phyloP scores from a whole-genome alignment of 768 basidiomycete species.

The Pleurotus eryngii region DNA sequence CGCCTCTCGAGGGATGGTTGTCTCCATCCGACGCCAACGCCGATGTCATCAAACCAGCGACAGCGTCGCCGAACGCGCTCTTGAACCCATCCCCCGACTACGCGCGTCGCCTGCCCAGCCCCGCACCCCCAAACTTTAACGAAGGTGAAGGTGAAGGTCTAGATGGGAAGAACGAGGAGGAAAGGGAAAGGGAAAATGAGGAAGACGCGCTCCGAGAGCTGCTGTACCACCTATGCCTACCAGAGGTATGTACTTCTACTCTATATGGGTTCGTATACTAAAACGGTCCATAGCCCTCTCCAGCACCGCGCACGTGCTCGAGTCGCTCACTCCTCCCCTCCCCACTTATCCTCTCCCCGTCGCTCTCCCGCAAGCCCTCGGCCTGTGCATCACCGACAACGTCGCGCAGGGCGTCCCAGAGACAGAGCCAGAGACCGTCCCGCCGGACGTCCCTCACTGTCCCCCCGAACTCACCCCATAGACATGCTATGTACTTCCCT shows the following conservation, averaged over 20 bases:
- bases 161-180: too few relatives aligned
- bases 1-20: neutral
- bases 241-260: neutral
- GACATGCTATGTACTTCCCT: constrained; percentile 1
- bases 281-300: neutral
- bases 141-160: too few relatives aligned
- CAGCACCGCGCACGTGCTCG: neutral
- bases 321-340: neutral
- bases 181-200: neutral
- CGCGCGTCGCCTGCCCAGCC: neutral
- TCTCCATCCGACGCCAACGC: neutral
- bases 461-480: neutral
- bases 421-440: neutral
- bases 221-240: too few relatives aligned
- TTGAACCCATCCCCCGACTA: constrained; percentile 1
- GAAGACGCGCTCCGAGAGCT: neutral
- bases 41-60: neutral
- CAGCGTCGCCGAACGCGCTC: neutral
- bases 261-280: neutral
- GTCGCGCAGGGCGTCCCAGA: neutral
- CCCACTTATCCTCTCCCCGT: neutral
- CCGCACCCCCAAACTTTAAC: too few relatives aligned
- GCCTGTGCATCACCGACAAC: neutral
- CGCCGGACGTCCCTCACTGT: neutral
- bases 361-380: neutral